Conservation (phyloP, 192 early-diverging fungal genomes). For the Coemansia sp. region DNA sequence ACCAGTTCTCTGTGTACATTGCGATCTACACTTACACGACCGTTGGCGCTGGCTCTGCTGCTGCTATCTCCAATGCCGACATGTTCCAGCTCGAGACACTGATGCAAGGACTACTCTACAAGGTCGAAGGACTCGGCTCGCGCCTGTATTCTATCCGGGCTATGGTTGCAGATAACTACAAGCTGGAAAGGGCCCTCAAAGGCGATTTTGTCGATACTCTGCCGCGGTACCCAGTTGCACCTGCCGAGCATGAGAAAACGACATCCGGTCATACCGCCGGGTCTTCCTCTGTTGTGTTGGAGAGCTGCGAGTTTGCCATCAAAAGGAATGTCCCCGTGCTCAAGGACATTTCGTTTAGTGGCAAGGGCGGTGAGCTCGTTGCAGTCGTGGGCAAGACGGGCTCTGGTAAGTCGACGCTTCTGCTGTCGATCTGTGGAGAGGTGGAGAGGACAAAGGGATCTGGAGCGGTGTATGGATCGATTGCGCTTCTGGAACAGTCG, state of each 20-base stretch:
- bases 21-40: constrained; percentile 12
- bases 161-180: neutral
- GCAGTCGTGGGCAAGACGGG: constrained; percentile 63
- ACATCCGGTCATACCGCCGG: neutral
- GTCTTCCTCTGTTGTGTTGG: constrained; percentile 10
- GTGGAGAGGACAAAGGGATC: constrained; percentile 39
- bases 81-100: constrained; percentile 20
- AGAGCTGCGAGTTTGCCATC: constrained; percentile 21
- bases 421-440: constrained; percentile 61
- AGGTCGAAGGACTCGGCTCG: neutral
- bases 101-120: constrained; percentile 3
- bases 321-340: constrained; percentile 7
- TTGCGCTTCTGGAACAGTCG: constrained; percentile 33
- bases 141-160: neutral
- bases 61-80: constrained; percentile 20
- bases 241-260: neutral
- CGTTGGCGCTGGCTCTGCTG: neutral
- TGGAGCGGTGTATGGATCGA: constrained; percentile 18
- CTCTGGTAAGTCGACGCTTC: constrained; percentile 63
- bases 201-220: constrained; percentile 30
- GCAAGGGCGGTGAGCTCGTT: constrained; percentile 46
- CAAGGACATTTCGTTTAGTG: constrained; percentile 8
- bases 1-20: constrained; percentile 2
- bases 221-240: neutral
- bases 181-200: constrained; percentile 19